Evolutionary conservation across 2,329 filamentous ascomycete genomes (phyloP), one percentile per base, ranked within the genome.

Genomic region (Ceratocystiopsis sp.): DNA sequence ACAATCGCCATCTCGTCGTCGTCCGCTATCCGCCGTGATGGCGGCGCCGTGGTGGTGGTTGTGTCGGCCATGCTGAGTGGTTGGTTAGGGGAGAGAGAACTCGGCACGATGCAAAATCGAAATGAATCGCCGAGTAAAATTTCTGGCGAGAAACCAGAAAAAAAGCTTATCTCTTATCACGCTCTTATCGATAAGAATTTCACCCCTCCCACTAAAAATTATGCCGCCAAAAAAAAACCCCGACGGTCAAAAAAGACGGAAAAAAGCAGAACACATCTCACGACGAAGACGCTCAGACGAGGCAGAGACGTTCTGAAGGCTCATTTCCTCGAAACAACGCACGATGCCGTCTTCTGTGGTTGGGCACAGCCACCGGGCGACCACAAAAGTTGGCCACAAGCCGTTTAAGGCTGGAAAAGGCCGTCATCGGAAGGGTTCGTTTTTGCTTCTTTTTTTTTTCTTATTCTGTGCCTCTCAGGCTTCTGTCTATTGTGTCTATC

Each of bases 331-430:
- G 10, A 9, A 29, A 29, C 19, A 29, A 29, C 25, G 10, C 25
- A 46, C 15, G 3, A 48, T 49, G 48, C 42, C 43, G 25, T 47
- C 46, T 2, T 38, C 41, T 15, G 70, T 74, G 56, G 64, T 66
- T 59, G 69, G 67, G 52, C 85, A 96, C 62, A 87, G 89, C 57
- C 91, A 98, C 62, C 75, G 89, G 60, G 84, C 84, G 56, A 95
- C 87, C 46, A 94, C 87, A 43, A 98, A 96, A 69, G 68, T 76
- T 55, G 65, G 73, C 51, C 78, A 94, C 64, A 98, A 98, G 68
- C 61, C 80, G 21, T 98, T 87, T 71, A 98, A 98, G 65, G 85
- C 84, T 46, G 79, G 79, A 59, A 87, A 94, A 66, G 75, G 87
- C 36, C 85, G 46, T 14, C 38, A 49, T 19, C 47, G 45, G 15